These are phyloP conservation scores for Pseudogymnoascus sp. DNA, from an alignment of 2,329 filamentous ascomycete species.

Conservation along the genomic window DNA sequence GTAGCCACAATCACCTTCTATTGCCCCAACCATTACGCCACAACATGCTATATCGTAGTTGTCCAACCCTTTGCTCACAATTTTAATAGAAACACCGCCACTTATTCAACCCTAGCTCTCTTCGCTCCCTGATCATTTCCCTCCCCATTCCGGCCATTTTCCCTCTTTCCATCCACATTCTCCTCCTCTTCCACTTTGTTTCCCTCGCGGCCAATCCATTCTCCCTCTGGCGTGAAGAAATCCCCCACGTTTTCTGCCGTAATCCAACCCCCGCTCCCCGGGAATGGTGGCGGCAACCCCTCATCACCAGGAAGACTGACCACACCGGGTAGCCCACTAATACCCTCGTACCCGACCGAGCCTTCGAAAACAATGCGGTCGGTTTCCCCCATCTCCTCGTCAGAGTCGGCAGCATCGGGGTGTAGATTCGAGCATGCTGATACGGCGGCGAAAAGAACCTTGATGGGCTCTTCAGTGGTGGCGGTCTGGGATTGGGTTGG, in stretches of 20 bases:
- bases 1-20: background rate
- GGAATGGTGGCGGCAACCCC: conserved; percentile 56
- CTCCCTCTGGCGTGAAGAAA: conserved; percentile 73
- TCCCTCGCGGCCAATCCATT: conserved; percentile 51
- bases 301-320: conserved; percentile 40
- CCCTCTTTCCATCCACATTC: conserved; percentile 33
- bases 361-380: conserved; percentile 51
- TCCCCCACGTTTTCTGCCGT: conserved; percentile 85
- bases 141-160: conserved; percentile 45
- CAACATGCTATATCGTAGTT: background rate
- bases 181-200: conserved; percentile 28
- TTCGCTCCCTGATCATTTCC: conserved; percentile 35
- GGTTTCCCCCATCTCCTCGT: conserved; percentile 33
- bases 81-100: background rate
- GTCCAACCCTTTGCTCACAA: background rate
- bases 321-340: conserved; percentile 51
- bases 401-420: conserved; percentile 57
- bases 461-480: conserved; percentile 22
- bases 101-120: conserved; percentile 14
- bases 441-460: conserved; percentile 52
- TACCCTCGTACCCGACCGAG: conserved; percentile 38
- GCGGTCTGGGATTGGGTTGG: conserved; percentile 31
- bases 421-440: conserved; percentile 68
- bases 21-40: background rate
- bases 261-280: conserved; percentile 74